Evolutionary conservation across 1,139 yeast species (phyloP), one percentile per base, ranked within the genome.

Genomic region (Geotrichum restrictum): DNA sequence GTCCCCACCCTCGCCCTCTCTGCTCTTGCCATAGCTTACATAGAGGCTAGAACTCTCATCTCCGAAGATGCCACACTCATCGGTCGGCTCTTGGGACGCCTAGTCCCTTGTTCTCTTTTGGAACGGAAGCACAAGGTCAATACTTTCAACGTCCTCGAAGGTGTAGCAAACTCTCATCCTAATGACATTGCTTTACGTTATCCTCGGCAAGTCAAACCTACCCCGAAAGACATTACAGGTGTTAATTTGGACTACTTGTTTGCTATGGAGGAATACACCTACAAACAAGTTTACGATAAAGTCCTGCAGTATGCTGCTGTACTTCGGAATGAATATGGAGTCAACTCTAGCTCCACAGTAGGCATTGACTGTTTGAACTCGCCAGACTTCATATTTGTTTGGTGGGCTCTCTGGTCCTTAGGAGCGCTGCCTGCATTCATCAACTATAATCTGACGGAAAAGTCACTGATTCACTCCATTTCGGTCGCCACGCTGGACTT

Each of bases 371-470:
- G 82, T 64, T 85, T 87, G 69, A 91, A 91, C 69, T 87, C 85
- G 65, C 95, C 96, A 1, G 74, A 88, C 60, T 88, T 87, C 62
- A 69, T 89, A 24, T 77, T 89, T 52, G 67, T 86, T 43, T 88
- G 96, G 95, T 75, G 87, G 57, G 85, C 96, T 0, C 70, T 87
- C 51, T 89, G 97, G 97, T 86, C 88, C 62, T 75, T 91, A 49
- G 97, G 98, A 29, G 96, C 96, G 1, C 70, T 78, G 14, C 97
- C 97, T 0, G 89, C 96, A 1, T 85, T 91, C 62, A 72, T 91
- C 64, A 91, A 91, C 70, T 88, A 83, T 71, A 91, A 89, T 67
- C 77, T 87, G 51, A 75, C 78, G 52, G 93, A 86, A 45, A 76
- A 78, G 55, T 85, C 96, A 0, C 75, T 91, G 60, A 79, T 83